phyloP scores from a whole-genome alignment of 108 stramenopile species.

The Skeletonema marinoi region DNA sequence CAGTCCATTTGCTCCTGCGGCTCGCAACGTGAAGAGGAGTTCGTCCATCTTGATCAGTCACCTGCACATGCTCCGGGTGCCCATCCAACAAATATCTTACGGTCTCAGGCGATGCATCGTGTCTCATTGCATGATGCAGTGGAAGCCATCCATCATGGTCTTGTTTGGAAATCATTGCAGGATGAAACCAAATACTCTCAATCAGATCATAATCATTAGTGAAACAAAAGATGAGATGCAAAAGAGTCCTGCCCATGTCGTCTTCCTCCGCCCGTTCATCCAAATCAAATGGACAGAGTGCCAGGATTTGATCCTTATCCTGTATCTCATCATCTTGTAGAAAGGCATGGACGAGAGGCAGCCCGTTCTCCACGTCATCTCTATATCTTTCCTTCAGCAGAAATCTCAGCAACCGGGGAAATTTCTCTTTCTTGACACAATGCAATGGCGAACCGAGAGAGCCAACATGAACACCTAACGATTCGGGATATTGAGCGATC shows the following conservation, averaged over 20 bases:
- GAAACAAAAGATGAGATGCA: not conserved
- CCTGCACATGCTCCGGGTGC: not conserved
- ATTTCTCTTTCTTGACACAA: not conserved
- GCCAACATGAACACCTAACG: not conserved
- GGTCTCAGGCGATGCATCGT: not conserved
- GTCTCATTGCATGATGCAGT: constrained; percentile 12
- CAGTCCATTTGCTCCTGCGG: not conserved
- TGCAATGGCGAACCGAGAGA: not conserved
- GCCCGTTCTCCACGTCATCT: not conserved
- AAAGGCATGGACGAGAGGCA: not conserved
- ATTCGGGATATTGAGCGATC: not conserved
- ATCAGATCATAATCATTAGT: not conserved
- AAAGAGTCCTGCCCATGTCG: not conserved
- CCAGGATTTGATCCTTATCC: not conserved
- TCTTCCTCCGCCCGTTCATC: not conserved
- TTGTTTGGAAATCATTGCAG: not conserved
- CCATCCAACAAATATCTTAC: not conserved
- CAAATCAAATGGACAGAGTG: not conserved
- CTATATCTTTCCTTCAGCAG: not conserved
- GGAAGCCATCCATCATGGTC: constrained; percentile 3
- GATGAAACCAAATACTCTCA: not conserved
- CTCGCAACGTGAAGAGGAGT: constrained; percentile 11
- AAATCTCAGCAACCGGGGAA: not conserved
- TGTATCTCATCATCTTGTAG: not conserved
- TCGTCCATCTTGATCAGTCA: not conserved